phyloP scores from a whole-genome alignment of 169 alveolate species.

The Eimeria tenella region DNA sequence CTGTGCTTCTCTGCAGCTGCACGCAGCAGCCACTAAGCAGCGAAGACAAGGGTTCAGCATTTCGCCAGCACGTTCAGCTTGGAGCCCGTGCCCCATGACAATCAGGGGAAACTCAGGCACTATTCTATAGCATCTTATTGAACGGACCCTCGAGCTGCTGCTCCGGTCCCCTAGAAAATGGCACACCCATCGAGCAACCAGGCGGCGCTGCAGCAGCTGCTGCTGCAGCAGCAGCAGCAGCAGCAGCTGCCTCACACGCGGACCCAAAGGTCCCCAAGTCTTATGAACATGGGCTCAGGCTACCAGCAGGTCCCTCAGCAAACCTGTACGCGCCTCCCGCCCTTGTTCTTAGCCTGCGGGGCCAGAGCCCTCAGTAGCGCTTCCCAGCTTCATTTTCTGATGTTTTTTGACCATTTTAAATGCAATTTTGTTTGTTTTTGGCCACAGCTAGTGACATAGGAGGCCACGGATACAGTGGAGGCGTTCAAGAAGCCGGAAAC shows the following conservation, averaged over 20 bases:
- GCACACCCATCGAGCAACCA: neutral
- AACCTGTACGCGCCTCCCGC: neutral
- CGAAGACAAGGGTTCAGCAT: neutral
- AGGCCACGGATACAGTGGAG: neutral
- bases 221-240: conserved; percentile 38
- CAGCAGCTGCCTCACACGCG: neutral
- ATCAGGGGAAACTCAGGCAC: neutral
- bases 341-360: no score
- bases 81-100: conserved; percentile 1
- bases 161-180: conserved; percentile 11
- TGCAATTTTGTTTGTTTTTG: neutral
- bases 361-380: no score
- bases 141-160: conserved; percentile 3
- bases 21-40: neutral
- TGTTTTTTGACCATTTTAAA: no score
- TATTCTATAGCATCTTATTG: neutral
- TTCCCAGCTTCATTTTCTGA: no score
- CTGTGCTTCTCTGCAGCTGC: conserved; percentile 9
- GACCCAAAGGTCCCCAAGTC: neutral
- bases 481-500: neutral
- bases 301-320: conserved; percentile 20
- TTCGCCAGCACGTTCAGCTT: neutral
- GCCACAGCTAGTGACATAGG: neutral
- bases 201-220: conserved; percentile 29
- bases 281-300: neutral